These are phyloP conservation scores for Psophocarpus tetragonolobus DNA, from an alignment of 306 rosid genomes.

Conservation along the genomic window DNA sequence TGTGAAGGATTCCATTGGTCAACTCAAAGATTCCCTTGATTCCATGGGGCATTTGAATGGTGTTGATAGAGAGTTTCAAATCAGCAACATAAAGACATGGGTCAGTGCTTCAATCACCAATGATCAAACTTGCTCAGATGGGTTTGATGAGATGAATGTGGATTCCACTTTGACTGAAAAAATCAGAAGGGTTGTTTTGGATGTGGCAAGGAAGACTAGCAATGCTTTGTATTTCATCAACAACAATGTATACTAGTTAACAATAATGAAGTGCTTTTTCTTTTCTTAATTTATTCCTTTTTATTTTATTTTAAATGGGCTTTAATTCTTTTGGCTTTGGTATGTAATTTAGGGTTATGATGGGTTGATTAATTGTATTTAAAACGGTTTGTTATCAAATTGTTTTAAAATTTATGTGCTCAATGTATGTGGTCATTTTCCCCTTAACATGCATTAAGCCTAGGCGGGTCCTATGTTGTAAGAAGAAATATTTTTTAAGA, in stretches of 20 bases:
- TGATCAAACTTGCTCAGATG: conserved; percentile 51
- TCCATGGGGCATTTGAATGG: conserved; percentile 26
- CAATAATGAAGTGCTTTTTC: neutral
- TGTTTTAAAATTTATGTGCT: neutral
- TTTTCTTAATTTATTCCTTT: neutral
- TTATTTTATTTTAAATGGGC: neutral
- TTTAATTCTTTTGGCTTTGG: neutral
- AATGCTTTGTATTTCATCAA: conserved; percentile 58
- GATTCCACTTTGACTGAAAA: conserved; percentile 14
- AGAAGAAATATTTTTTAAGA: neutral
- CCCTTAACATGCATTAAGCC: neutral
- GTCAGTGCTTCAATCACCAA: conserved; percentile 52
- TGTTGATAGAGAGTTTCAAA: conserved; percentile 26
- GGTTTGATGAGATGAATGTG: conserved; percentile 39
- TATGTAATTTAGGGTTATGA: neutral
- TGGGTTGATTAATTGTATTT: neutral
- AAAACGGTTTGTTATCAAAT: neutral
- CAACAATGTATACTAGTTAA: conserved; percentile 25
- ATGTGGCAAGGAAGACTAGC: conserved; percentile 44
- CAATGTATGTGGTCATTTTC: conserved; percentile 3
- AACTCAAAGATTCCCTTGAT: conserved; percentile 39
- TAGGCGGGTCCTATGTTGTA: neutral
- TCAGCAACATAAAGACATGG: conserved; percentile 47
- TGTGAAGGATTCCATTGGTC: conserved; percentile 29
- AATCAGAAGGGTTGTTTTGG: conserved; percentile 27